phyloP scores from a whole-genome alignment of 345 rosid species.

The Salix udensis region DNA sequence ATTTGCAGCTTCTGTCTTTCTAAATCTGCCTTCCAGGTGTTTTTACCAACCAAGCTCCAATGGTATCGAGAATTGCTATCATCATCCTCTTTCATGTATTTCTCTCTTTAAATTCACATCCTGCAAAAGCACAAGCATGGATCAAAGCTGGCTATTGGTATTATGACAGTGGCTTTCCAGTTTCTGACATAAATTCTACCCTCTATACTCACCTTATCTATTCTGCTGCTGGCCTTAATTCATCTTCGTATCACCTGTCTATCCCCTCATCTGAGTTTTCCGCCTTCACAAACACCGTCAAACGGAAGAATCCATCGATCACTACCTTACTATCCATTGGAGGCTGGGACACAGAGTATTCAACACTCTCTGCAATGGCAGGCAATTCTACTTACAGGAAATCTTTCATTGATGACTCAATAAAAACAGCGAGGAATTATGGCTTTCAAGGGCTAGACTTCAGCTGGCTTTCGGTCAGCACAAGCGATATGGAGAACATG shows the following conservation, averaged over 20 bases:
- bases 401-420: constrained; percentile 22
- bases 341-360: not conserved
- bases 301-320: no score
- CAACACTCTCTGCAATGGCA: constrained; percentile 20
- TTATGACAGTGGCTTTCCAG: constrained; percentile 26
- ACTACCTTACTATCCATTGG: not conserved
- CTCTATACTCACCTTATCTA: constrained; percentile 47
- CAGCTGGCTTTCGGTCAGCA: constrained; percentile 25
- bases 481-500: not conserved
- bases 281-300: no score
- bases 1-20: no score
- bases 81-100: no score
- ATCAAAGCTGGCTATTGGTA: constrained; percentile 59
- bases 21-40: no score
- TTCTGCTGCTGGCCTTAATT: constrained; percentile 47
- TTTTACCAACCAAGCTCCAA: no score
- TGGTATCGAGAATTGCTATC: no score
- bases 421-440: constrained; percentile 17
- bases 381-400: constrained; percentile 7
- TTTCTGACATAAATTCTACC: constrained; percentile 44
- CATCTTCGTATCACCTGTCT: no score
- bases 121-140: no score
- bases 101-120: no score
- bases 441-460: constrained; percentile 31
- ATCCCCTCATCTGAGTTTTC: no score